phyloP scores from a whole-genome alignment of 1,139 yeast species.

The Yamadazyma sp. region DNA sequence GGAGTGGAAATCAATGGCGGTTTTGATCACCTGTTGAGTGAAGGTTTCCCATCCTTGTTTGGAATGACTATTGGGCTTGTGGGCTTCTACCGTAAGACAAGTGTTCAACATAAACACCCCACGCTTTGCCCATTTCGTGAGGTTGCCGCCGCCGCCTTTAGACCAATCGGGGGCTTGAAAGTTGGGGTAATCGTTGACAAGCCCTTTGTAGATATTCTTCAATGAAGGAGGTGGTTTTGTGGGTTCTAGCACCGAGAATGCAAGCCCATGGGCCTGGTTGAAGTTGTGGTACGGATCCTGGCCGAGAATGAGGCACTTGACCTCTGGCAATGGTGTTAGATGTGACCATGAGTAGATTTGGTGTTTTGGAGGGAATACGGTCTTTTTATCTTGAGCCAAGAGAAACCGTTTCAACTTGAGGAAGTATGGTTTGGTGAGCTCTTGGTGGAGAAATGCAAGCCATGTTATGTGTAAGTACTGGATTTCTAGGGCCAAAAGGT shows the following conservation, averaged over 20 bases:
- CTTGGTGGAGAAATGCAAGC: constrained; percentile 68
- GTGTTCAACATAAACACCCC: constrained; percentile 91
- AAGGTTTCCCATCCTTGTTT: constrained; percentile 91
- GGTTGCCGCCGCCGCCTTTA: constrained; percentile 58
- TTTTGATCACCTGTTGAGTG: constrained; percentile 67
- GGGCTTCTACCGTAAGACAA: constrained; percentile 89
- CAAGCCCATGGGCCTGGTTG: constrained; percentile 95
- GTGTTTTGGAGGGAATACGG: constrained; percentile 72
- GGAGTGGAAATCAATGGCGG: constrained; percentile 38
- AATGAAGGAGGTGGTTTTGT: constrained; percentile 89
- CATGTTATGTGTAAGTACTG: constrained; percentile 71
- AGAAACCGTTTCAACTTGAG: constrained; percentile 67
- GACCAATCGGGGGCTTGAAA: constrained; percentile 56
- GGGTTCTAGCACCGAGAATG: constrained; percentile 86
- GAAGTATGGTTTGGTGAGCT: constrained; percentile 84
- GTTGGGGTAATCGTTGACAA: constrained; percentile 70
- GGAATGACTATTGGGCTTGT: constrained; percentile 90
- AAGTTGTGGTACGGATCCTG: constrained; percentile 95
- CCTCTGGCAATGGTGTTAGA: constrained; percentile 71
- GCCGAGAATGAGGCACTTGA: constrained; percentile 82
- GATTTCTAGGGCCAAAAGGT: constrained; percentile 67
- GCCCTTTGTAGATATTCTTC: constrained; percentile 79
- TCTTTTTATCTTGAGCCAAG: constrained; percentile 32
- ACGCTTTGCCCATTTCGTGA: constrained; percentile 81
- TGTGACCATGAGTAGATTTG: constrained; percentile 95